Evolutionary conservation across 768 basidiomycete species (phyloP).

Genomic region (Coprinellus aureogranulatus): DNA sequence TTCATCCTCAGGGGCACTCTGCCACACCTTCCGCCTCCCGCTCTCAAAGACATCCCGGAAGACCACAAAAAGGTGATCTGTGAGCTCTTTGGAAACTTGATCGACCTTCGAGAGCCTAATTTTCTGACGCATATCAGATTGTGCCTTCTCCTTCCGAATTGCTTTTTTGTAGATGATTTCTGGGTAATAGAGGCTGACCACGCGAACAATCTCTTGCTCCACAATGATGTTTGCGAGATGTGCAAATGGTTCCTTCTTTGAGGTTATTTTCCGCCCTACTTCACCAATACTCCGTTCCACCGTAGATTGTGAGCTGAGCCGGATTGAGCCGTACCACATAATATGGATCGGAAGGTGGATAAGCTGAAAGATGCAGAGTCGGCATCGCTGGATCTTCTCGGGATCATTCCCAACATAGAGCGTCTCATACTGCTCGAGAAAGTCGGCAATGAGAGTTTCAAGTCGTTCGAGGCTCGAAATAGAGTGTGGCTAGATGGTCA

Average conservation of each 20-base stretch:
- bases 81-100: too few relatives aligned
- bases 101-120: too few relatives aligned
- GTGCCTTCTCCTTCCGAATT: too few relatives aligned
- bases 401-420: constrained; percentile 27
- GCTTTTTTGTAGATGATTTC: too few relatives aligned
- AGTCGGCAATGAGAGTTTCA: constrained; percentile 19
- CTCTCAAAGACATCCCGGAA: too few relatives aligned
- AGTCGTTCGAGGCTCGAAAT: constrained; percentile 18
- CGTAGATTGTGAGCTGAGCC: constrained; percentile 31
- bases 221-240: constrained; percentile 27
- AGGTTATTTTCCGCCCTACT: constrained; percentile 26
- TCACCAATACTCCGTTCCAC: constrained; percentile 26
- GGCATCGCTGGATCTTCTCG: constrained; percentile 19
- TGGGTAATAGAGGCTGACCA: constrained; percentile 24
- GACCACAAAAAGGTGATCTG: too few relatives aligned
- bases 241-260: constrained; percentile 29
- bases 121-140: too few relatives aligned
- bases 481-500: constrained; percentile 21
- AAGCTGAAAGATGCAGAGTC: constrained; percentile 32
- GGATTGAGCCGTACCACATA: constrained; percentile 34
- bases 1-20: too few relatives aligned
- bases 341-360: constrained; percentile 34
- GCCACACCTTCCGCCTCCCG: too few relatives aligned
- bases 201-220: constrained; percentile 19
- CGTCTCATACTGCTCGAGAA: constrained; percentile 23